Percentiles rank a stretch among this genome's conserved stretches.
These are phyloP conservation scores for Pichia californica DNA, from an alignment of 805 yeast species.

Conservation along the genomic window DNA sequence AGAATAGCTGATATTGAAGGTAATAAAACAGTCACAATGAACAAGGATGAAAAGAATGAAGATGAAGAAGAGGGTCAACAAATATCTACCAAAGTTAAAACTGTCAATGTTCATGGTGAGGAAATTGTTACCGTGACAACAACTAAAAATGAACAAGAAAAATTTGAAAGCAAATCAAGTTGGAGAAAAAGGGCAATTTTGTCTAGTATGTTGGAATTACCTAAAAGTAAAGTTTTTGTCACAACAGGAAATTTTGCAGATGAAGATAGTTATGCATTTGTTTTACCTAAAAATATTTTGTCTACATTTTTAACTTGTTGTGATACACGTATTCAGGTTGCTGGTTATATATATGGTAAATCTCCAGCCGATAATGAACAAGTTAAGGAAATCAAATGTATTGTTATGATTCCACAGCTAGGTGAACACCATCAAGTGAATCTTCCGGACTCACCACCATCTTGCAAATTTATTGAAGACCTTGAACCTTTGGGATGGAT, in stretches of 20 bases:
- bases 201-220: slow-evolving; percentile 60
- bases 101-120: slow-evolving; percentile 92
- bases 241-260: slow-evolving; percentile 53
- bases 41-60: slow-evolving; percentile 17
- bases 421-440: slow-evolving; percentile 66
- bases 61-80: slow-evolving; percentile 39
- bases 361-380: slow-evolving; percentile 65
- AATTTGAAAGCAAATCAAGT: slow-evolving; percentile 77
- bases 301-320: slow-evolving; percentile 72
- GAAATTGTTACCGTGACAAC: slow-evolving; percentile 93
- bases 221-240: slow-evolving; percentile 70
- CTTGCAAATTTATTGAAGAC: slow-evolving; percentile 39
- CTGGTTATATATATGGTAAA: slow-evolving; percentile 73
- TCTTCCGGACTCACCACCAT: slow-evolving; percentile 44
- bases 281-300: slow-evolving; percentile 77
- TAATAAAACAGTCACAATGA: slow-evolving; percentile 33
- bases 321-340: slow-evolving; percentile 77
- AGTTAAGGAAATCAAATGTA: slow-evolving; percentile 69
- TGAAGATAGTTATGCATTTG: slow-evolving; percentile 56
- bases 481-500: slow-evolving; percentile 87
- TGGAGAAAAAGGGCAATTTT: slow-evolving; percentile 90
- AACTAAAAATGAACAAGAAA: slow-evolving; percentile 75
- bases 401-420: slow-evolving; percentile 82
- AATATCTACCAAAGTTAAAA: slow-evolving; percentile 74
- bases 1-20: slow-evolving; percentile 71